A percentile compares a stretch with the other conserved stretches of the same genome.
Evolutionary conservation across 345 rosid species (phyloP).

Genomic region (Eucalyptus curtisii): DNA sequence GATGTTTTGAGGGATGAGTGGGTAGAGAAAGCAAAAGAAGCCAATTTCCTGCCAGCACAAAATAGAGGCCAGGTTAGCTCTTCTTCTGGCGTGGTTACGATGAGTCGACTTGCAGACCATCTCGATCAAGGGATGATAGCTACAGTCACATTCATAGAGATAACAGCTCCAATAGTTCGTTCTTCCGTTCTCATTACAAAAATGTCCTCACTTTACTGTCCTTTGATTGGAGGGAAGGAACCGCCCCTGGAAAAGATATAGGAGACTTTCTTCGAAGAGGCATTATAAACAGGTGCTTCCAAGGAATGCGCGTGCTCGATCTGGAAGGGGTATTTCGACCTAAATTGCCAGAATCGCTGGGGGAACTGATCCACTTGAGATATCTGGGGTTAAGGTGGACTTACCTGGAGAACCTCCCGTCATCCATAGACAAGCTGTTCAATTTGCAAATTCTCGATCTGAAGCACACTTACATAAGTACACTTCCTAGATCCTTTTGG

Average conservation of each 20-base stretch:
- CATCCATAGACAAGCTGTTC: constrained; percentile 1
- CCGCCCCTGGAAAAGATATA: background rate
- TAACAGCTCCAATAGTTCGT: background rate
- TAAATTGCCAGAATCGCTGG: constrained; percentile 2
- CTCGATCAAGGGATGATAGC: background rate
- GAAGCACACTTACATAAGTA: constrained; percentile 15
- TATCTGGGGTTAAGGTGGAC: constrained; percentile 21
- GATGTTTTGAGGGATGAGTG: background rate
- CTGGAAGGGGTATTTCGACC: constrained; percentile 16
- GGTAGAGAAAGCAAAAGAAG: background rate
- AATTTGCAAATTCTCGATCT: constrained; percentile 22
- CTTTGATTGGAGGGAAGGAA: background rate
- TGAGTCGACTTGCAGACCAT: background rate
- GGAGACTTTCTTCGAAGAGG: background rate
- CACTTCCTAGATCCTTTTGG: constrained; percentile 10
- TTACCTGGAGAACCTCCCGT: constrained; percentile 4
- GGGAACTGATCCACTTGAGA: background rate
- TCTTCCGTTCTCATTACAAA: background rate
- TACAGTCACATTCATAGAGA: background rate
- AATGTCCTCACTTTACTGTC: background rate
- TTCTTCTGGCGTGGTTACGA: background rate
- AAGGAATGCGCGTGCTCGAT: constrained; percentile 1
- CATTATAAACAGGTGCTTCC: background rate
- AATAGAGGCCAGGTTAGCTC: background rate
- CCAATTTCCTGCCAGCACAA: background rate